phyloP scores from a whole-genome alignment of 306 rosid genomes.

The Sesbania bispinosa region DNA sequence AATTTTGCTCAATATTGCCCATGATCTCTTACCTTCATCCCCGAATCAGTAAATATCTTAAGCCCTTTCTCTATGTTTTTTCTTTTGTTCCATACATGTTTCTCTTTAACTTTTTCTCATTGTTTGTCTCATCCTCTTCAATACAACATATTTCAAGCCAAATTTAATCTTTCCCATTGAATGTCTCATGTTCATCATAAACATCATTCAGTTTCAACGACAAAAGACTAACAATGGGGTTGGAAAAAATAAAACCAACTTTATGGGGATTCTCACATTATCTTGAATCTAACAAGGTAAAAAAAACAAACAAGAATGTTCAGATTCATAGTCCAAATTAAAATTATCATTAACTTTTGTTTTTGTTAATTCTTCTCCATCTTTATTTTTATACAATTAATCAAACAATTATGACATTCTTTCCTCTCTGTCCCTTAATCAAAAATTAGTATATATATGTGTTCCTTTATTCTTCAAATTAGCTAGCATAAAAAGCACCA shows the following conservation, averaged over 20 bases:
- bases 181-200: conserved; percentile 12
- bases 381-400: neutral
- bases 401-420: neutral
- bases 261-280: conserved; percentile 47
- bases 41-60: conserved; percentile 19
- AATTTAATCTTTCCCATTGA: conserved; percentile 21
- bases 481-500: conserved; percentile 20
- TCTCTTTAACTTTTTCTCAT: conserved; percentile 18
- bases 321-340: neutral
- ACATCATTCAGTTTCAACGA: conserved; percentile 7
- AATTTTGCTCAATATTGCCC: conserved; percentile 16
- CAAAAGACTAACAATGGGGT: conserved; percentile 27
- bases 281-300: conserved; percentile 28
- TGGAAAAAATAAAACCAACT: conserved; percentile 22
- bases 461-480: conserved; percentile 31
- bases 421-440: neutral
- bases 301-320: conserved; percentile 21
- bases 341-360: conserved; percentile 25
- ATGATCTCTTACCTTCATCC: conserved; percentile 17
- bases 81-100: conserved; percentile 25
- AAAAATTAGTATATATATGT: neutral
- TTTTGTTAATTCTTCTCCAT: conserved; percentile 7
- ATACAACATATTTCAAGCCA: conserved; percentile 20
- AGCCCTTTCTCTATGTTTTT: neutral
- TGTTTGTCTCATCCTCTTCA: conserved; percentile 28